Evolutionary conservation across 2,329 filamentous ascomycete species (phyloP).

Genomic region (Pseudocercospora eumusae): DNA sequence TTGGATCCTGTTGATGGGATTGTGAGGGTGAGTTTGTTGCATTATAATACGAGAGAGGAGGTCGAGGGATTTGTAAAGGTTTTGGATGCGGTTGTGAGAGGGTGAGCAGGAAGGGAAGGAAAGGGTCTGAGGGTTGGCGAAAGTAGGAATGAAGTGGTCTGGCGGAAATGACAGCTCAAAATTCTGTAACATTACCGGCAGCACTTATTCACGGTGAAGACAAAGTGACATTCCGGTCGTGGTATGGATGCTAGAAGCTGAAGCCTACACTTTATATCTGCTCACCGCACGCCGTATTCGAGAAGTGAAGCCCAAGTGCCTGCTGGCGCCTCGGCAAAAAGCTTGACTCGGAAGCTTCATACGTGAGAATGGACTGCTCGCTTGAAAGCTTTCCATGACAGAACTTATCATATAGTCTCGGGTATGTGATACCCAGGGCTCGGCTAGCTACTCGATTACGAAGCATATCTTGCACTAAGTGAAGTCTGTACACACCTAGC

Average conservation of each 20-base stretch:
- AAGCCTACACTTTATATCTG: too few relatives aligned
- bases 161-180: too few relatives aligned
- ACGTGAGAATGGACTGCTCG: background rate
- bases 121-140: too few relatives aligned
- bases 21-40: conserved; percentile 69
- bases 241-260: too few relatives aligned
- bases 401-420: background rate
- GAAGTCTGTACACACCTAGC: background rate
- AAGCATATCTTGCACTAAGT: background rate
- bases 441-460: background rate
- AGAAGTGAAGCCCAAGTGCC: background rate
- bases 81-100: conserved; percentile 50
- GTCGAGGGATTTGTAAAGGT: conserved; percentile 55
- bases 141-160: too few relatives aligned
- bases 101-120: background rate
- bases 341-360: background rate
- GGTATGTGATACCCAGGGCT: background rate
- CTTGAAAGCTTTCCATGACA: background rate
- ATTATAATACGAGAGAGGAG: conserved; percentile 68
- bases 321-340: background rate
- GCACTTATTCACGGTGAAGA: too few relatives aligned
- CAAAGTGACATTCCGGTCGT: too few relatives aligned
- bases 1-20: conserved; percentile 62
- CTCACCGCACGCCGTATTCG: background rate
- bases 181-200: too few relatives aligned